These are phyloP conservation scores for Ceratobasidium sp. DNA, from an alignment of 1,284 basidiomycete species.

Conservation along the genomic window DNA sequence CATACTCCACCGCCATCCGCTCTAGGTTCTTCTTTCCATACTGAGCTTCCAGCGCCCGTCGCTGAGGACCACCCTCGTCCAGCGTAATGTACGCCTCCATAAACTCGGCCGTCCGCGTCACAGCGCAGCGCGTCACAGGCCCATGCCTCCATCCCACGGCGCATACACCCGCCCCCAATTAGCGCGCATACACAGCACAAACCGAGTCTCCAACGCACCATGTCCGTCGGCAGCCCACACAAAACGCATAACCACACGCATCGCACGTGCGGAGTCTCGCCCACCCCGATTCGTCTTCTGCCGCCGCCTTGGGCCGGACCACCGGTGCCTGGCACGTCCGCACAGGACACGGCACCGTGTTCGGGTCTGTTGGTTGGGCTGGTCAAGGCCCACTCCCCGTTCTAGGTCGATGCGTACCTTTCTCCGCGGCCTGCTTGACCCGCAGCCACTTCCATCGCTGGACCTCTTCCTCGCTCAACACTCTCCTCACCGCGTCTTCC, in stretches of 20 bases:
- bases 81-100: slow-evolving; percentile 70
- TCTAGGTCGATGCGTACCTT: slow-evolving; percentile 59
- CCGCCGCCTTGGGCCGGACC: slow-evolving; percentile 58
- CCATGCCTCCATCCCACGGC: slow-evolving; percentile 69
- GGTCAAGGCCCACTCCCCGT: background rate
- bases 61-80: slow-evolving; percentile 62
- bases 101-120: slow-evolving; percentile 68
- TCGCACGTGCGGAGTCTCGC: slow-evolving; percentile 73
- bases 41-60: slow-evolving; percentile 64
- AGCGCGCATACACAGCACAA: slow-evolving; percentile 10
- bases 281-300: slow-evolving; percentile 65
- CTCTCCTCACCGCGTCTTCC: slow-evolving; percentile 55
- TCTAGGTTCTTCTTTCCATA: slow-evolving; percentile 69
- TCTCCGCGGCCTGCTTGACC: slow-evolving; percentile 73
- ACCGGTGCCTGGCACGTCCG: slow-evolving; percentile 76
- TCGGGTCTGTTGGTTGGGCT: slow-evolving; percentile 65
- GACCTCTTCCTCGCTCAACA: slow-evolving; percentile 70
- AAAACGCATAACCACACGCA: slow-evolving; percentile 74
- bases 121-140: slow-evolving; percentile 70
- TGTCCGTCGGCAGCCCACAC: slow-evolving; percentile 75
- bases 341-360: slow-evolving; percentile 78
- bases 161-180: slow-evolving; percentile 8
- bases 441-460: slow-evolving; percentile 77
- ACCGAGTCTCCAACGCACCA: slow-evolving; percentile 62
- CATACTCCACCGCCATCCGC: slow-evolving; percentile 66